Evolutionary conservation across 768 basidiomycete species (phyloP).

Genomic region (Mycena belliarum): DNA sequence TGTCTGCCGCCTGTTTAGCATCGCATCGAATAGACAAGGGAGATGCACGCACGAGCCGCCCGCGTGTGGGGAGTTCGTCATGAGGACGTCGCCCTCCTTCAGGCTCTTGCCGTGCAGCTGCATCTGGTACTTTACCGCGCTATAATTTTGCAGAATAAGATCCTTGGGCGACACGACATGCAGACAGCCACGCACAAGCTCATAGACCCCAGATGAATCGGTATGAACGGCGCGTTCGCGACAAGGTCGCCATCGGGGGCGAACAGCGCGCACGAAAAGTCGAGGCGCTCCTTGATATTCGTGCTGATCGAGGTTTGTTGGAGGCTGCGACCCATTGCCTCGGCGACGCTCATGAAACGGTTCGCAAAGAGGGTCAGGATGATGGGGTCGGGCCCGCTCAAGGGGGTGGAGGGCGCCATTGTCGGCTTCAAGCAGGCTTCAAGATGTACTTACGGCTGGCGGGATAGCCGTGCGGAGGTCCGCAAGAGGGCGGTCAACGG

Average conservation of each 20-base stretch:
- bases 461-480: too few species aligned
- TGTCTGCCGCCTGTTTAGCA: slow-evolving; percentile 36
- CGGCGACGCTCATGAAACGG: slow-evolving; percentile 96
- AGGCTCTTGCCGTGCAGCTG: slow-evolving; percentile 66
- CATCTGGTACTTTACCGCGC: slow-evolving; percentile 91
- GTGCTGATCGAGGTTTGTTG: slow-evolving; percentile 92
- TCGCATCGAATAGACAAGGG: too few species aligned
- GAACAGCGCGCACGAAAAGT: slow-evolving; percentile 94
- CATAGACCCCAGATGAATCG: slow-evolving; percentile 87
- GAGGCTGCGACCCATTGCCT: slow-evolving; percentile 90
- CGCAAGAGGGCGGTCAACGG: too few species aligned
- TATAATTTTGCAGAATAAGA: slow-evolving; percentile 26
- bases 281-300: slow-evolving; percentile 94
- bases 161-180: background rate
- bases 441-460: too few species aligned
- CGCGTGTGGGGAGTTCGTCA: slow-evolving; percentile 89
- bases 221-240: slow-evolving; percentile 92
- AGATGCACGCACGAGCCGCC: slow-evolving; percentile 72
- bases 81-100: slow-evolving; percentile 89
- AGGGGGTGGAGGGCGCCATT: slow-evolving; percentile 4
- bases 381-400: slow-evolving; percentile 75
- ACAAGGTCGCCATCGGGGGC: slow-evolving; percentile 93
- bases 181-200: slow-evolving; percentile 65
- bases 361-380: slow-evolving; percentile 91
- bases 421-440: too few species aligned